These are phyloP conservation scores for Boechera stricta DNA, from an alignment of 345 rosid genomes.

Conservation along the genomic window DNA sequence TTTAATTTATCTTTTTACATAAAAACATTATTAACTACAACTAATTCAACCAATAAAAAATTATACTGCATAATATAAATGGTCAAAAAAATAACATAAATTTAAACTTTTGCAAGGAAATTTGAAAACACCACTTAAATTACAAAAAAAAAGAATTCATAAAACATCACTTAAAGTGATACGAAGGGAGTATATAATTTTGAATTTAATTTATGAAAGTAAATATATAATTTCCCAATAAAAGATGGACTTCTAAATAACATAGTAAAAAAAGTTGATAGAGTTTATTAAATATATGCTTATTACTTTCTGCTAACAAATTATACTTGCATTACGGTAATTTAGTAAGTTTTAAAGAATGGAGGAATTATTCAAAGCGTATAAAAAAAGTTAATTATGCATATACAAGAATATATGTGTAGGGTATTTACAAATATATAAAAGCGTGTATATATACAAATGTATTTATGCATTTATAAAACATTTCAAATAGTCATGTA, in stretches of 20 bases:
- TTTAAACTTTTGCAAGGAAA: no score
- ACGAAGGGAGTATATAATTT: neutral
- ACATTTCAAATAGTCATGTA: conserved; percentile 1
- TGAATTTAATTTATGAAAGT: neutral
- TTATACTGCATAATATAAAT: no score
- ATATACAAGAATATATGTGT: neutral
- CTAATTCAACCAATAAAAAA: no score
- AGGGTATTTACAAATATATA: neutral
- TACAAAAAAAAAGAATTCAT: no score
- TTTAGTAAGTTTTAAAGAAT: neutral
- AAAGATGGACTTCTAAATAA: neutral
- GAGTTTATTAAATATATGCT: neutral
- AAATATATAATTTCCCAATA: neutral
- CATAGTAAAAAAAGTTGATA: neutral
- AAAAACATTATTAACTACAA: no score
- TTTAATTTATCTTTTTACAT: no score
- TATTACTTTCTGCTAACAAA: neutral
- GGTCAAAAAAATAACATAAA: no score
- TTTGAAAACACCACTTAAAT: no score
- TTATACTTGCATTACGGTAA: neutral
- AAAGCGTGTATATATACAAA: neutral
- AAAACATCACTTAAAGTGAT: no score
- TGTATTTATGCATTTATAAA: conserved; percentile 9
- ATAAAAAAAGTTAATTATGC: neutral
- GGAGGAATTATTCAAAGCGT: neutral